phyloP scores from a whole-genome alignment of 2,329 filamentous ascomycete genomes.

The Alternaria sp. region DNA sequence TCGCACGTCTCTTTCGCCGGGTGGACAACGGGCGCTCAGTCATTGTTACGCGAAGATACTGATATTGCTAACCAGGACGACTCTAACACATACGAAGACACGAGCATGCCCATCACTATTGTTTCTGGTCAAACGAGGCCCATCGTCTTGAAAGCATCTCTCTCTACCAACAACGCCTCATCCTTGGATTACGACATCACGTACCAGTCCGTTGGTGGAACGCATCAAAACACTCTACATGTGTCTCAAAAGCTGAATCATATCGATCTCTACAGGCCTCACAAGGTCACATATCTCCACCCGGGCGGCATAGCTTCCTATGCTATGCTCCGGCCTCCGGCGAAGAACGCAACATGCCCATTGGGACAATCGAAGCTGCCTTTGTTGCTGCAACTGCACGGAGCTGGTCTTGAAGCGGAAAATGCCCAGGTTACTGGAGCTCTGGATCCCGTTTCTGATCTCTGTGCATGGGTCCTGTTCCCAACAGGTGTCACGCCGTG shows the following conservation, averaged over 20 bases:
- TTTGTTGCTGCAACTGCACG: conserved; percentile 61
- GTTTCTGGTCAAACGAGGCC: conserved; percentile 52
- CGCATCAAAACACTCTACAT: conserved; percentile 19
- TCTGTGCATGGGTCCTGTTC: conserved; percentile 63
- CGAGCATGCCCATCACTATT: conserved; percentile 18
- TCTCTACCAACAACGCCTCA: conserved; percentile 28
- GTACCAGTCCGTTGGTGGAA: conserved; percentile 28
- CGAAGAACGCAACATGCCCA: conserved; percentile 45
- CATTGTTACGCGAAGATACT: conserved; percentile 15
- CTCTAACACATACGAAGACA: background rate
- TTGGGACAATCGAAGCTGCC: conserved; percentile 45
- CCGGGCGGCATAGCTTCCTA: conserved; percentile 63
- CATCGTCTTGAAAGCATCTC: conserved; percentile 45
- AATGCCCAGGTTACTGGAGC: conserved; percentile 54
- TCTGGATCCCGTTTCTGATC: conserved; percentile 57
- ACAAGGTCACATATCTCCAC: conserved; percentile 63
- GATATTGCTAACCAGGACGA: conserved; percentile 17
- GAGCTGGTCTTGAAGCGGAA: conserved; percentile 63
- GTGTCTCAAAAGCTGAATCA: conserved; percentile 35
- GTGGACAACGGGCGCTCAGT: conserved; percentile 12
- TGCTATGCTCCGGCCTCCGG: conserved; percentile 62
- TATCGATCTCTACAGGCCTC: conserved; percentile 50
- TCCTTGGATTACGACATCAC: conserved; percentile 32
- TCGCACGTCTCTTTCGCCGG: conserved; percentile 8
- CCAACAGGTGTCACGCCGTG: conserved; percentile 64